Conservation (phyloP, 2,329 filamentous ascomycete species). For the Alternaria panax region DNA sequence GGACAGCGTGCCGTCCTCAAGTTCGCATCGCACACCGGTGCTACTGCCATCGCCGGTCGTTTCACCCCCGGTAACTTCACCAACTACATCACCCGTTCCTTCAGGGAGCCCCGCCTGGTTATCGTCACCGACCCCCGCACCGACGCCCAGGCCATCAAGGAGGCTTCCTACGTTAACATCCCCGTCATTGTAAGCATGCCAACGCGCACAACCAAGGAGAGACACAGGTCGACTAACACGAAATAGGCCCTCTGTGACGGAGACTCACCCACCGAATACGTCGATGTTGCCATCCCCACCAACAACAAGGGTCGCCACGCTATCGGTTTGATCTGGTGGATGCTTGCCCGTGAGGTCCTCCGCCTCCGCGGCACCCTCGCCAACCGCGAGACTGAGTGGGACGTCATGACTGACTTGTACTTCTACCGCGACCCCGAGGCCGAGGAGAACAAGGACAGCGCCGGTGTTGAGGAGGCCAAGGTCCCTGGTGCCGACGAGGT, state of each 20-base stretch:
- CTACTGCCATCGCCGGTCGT: conserved; percentile 96
- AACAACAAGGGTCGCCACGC: conserved; percentile 99
- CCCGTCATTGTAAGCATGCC: conserved; percentile 75
- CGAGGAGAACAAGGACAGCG: conserved; percentile 95
- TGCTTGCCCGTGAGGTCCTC: conserved; percentile 99
- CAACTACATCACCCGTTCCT: conserved; percentile 99
- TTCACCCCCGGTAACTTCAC: conserved; percentile 99
- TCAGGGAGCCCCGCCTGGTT: conserved; percentile 99
- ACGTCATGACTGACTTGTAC: conserved; percentile 99
- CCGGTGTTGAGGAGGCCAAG: conserved; percentile 85
- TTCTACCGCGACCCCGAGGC: conserved; percentile 99
- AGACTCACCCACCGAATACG: conserved; percentile 99
- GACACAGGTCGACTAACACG: conserved; percentile 14
- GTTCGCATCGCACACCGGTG: conserved; percentile 98
- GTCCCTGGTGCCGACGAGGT: conserved; percentile 83
- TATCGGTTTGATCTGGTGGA: conserved; percentile 99
- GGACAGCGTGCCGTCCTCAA: conserved; percentile 99
- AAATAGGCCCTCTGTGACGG: conserved; percentile 88
- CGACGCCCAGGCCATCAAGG: conserved; percentile 99
- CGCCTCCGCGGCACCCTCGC: conserved; percentile 96
- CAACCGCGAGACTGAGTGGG: conserved; percentile 96
- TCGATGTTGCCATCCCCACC: conserved; percentile 99
- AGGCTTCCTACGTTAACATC: conserved; percentile 99
- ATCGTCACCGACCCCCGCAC: conserved; percentile 99
- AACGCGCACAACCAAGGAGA: neutral